phyloP scores from a whole-genome alignment of 2,329 filamentous ascomycete genomes.

The Zasmidium angulare region DNA sequence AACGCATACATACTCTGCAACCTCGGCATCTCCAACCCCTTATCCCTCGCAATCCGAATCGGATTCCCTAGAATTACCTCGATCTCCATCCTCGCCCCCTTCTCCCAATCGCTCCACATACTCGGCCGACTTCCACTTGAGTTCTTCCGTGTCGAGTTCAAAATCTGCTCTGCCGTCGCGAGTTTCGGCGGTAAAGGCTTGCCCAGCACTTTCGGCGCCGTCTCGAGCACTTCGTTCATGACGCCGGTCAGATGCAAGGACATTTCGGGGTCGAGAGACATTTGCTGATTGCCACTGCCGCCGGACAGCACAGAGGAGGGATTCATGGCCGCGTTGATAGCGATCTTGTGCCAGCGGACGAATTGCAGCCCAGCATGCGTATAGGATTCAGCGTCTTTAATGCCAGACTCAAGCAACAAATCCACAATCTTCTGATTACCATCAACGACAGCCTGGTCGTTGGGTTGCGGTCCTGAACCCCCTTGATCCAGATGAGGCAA shows the following conservation, averaged over 20 bases:
- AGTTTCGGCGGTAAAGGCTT: constrained; percentile 60
- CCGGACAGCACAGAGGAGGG: constrained; percentile 68
- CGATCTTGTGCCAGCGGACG: constrained; percentile 74
- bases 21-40: constrained; percentile 64
- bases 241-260: constrained; percentile 61
- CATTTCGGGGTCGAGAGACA: constrained; percentile 64
- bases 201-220: constrained; percentile 63
- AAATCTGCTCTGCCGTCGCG: constrained; percentile 62
- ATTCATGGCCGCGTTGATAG: constrained; percentile 75
- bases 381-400: constrained; percentile 65
- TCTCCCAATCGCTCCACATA: constrained; percentile 72
- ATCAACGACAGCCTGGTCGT: constrained; percentile 26
- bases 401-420: constrained; percentile 61
- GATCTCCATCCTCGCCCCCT: constrained; percentile 64
- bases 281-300: constrained; percentile 64
- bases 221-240: constrained; percentile 68
- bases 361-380: constrained; percentile 67
- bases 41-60: constrained; percentile 61
- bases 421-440: constrained; percentile 52
- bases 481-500: constrained; percentile 49
- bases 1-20: constrained; percentile 68
- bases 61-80: constrained; percentile 73
- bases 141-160: constrained; percentile 64
- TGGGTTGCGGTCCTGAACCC: constrained; percentile 25
- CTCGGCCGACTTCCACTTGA: constrained; percentile 58